Evolutionary conservation across 2,329 filamentous ascomycete genomes (phyloP), one percentile per base, ranked within the genome.

Genomic region (Diplocarpon mali): DNA sequence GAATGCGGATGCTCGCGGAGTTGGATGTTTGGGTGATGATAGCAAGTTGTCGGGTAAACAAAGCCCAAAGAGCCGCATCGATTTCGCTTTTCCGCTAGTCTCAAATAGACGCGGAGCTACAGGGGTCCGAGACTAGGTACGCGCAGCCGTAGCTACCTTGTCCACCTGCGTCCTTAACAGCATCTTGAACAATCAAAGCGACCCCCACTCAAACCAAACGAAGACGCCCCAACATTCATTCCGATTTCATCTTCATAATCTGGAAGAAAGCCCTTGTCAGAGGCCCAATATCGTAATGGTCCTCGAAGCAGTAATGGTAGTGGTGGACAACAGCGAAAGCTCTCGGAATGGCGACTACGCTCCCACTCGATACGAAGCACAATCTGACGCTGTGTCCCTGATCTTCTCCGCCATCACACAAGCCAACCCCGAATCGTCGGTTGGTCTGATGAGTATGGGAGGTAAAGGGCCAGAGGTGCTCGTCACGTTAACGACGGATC

Each of bases 291-390:
- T 68, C 79, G 89, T 75, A 63, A 98, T 98, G 92, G 85, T 83
- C 69, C 82, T 98, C 68, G 92, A 98, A 80, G 93, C 92, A 71
- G 93, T 94, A 53, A 96, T 98, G 89, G 86, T 98, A 67, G 82
- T 96, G 75, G 87, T 96, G 62, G 92, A 98, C 76, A 98, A 96
- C 75, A 95, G 89, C 72, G 92, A 98, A 72, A 89, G 85, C 71
- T 94, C 87, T 72, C 81, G 92, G 64, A 98, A 98, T 69, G 92
- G 93, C 63, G 92, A 98, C 66, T 76, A 74, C 65, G 84, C 85
- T 62, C 90, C 92, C 47, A 93, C 89, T 56, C 80, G 92, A 67
- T 98, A 89, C 75, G 88, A 95, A 69, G 88, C 92, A 58, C 92
- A 98, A 74, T 76, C 86, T 57, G 92, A 98, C 67, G 89, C 90